Evolutionary conservation across 257 asterid genomes (phyloP).

Genomic region (Voacanga thouarsii): DNA sequence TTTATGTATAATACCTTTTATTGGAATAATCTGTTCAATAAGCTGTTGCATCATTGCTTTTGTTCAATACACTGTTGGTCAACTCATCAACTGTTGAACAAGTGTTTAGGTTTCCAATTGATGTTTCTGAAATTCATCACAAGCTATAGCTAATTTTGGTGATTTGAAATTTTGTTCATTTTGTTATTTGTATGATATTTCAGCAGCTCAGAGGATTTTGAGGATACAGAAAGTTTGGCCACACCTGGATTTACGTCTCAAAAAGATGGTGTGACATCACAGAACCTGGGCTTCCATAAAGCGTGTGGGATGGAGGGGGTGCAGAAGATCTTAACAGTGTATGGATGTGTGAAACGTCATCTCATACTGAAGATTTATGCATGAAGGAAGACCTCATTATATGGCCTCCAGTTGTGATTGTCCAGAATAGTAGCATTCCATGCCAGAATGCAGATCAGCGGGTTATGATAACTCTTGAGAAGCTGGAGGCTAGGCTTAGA

Average conservation of each 20-base stretch:
- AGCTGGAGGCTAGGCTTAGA: slow-evolving; percentile 47
- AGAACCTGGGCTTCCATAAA: slow-evolving; percentile 68
- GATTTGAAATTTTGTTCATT: neutral
- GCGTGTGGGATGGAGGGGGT: slow-evolving; percentile 67
- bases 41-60: neutral
- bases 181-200: slow-evolving; percentile 21
- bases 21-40: neutral
- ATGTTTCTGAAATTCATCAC: neutral
- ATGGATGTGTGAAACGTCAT: slow-evolving; percentile 50
- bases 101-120: neutral
- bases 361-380: slow-evolving; percentile 36
- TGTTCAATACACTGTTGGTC: neutral
- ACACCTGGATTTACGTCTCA: slow-evolving; percentile 53
- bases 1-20: neutral
- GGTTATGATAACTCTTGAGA: slow-evolving; percentile 51
- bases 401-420: slow-evolving; percentile 69
- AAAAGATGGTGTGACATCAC: slow-evolving; percentile 49
- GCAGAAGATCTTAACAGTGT: slow-evolving; percentile 31
- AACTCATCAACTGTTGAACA: neutral
- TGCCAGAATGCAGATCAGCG: slow-evolving; percentile 36
- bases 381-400: slow-evolving; percentile 61
- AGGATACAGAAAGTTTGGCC: slow-evolving; percentile 50
- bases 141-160: neutral
- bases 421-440: slow-evolving; percentile 48
- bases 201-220: slow-evolving; percentile 60